These are phyloP conservation scores for Melastoma candidum DNA, from an alignment of 441 rosid species.

Conservation along the genomic window DNA sequence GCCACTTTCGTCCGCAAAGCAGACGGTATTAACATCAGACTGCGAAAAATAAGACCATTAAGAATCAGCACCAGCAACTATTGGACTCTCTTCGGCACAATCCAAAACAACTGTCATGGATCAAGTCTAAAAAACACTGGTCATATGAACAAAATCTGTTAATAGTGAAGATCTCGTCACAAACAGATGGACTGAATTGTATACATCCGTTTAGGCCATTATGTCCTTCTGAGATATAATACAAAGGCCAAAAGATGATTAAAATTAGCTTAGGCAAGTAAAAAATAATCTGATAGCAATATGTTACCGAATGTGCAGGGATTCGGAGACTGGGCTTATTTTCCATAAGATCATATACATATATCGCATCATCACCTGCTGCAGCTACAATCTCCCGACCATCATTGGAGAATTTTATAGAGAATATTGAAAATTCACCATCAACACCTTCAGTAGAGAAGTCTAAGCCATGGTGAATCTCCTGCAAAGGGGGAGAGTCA, in stretches of 20 bases:
- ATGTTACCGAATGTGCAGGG: conserved; percentile 43
- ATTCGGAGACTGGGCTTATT: conserved; percentile 36
- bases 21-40: conserved; percentile 64
- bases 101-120: too few relatives aligned
- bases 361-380: conserved; percentile 40
- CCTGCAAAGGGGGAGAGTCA: conserved; percentile 30
- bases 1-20: conserved; percentile 65
- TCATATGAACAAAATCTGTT: too few relatives aligned
- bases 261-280: background rate
- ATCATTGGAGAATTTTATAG: conserved; percentile 79
- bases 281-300: background rate
- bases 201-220: too few relatives aligned
- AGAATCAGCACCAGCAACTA: conserved; percentile 4
- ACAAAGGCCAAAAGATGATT: background rate
- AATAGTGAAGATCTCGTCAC: too few relatives aligned
- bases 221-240: background rate
- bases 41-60: conserved; percentile 20
- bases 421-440: conserved; percentile 44
- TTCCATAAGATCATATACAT: conserved; percentile 47
- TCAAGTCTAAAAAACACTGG: too few relatives aligned
- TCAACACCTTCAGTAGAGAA: conserved; percentile 22
- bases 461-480: conserved; percentile 70
- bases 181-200: too few relatives aligned
- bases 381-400: conserved; percentile 86
- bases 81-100: too few relatives aligned